Conservation (phyloP, 2,329 filamentous ascomycete genomes). For the Phoma herbarum region DNA sequence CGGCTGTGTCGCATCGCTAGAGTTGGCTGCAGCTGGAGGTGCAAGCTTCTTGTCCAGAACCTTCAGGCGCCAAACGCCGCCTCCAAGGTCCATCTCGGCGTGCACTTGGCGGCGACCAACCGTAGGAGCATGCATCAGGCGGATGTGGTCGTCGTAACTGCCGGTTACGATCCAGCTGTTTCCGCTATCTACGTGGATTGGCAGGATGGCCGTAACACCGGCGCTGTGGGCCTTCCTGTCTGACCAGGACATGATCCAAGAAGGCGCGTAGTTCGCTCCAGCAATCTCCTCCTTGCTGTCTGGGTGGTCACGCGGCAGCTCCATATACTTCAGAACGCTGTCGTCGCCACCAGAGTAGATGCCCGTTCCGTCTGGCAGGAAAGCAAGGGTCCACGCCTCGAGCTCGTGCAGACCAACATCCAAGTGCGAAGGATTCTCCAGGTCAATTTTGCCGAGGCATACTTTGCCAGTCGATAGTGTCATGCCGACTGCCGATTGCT, state of each 20-base stretch:
- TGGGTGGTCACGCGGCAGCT: constrained; percentile 23
- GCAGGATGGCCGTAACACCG: constrained; percentile 87
- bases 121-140: constrained; percentile 65
- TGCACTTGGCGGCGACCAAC: constrained; percentile 62
- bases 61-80: constrained; percentile 89
- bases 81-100: constrained; percentile 71
- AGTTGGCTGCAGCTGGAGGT: constrained; percentile 22
- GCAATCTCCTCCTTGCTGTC: constrained; percentile 11
- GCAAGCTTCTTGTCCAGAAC: constrained; percentile 55
- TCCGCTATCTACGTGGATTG: constrained; percentile 62
- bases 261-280: constrained; percentile 17
- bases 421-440: constrained; percentile 24
- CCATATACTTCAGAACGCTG: constrained; percentile 62
- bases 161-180: constrained; percentile 76
- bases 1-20: constrained; percentile 28
- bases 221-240: constrained; percentile 74
- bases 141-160: constrained; percentile 87
- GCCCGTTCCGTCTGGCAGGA: constrained; percentile 56
- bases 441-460: constrained; percentile 40
- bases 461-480: constrained; percentile 76
- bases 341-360: constrained; percentile 81
- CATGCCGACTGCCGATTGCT: constrained; percentile 66
- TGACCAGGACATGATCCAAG: constrained; percentile 47
- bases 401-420: constrained; percentile 58
- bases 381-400: constrained; percentile 78